Conservation (phyloP, 306 rosid genomes). For the Vicia sativa region DNA sequence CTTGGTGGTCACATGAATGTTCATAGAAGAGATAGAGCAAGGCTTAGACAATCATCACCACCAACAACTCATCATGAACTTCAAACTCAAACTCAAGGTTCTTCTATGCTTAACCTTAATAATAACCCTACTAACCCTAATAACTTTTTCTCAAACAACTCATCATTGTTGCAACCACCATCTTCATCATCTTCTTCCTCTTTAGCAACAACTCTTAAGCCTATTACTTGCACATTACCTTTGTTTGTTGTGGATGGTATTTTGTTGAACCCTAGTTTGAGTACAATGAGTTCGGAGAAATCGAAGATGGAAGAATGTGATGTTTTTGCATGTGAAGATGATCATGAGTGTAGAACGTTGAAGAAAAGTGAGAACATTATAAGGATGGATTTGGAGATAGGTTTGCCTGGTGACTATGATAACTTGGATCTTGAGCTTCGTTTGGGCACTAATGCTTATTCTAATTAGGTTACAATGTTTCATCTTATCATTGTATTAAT, state of each 20-base stretch:
- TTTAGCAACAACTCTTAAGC: slow-evolving; percentile 29
- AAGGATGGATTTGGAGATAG: slow-evolving; percentile 74
- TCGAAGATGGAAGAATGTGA: slow-evolving; percentile 31
- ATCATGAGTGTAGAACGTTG: slow-evolving; percentile 36
- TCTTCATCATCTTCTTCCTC: slow-evolving; percentile 34
- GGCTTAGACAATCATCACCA: slow-evolving; percentile 74
- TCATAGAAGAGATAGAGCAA: slow-evolving; percentile 89
- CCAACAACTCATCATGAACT: slow-evolving; percentile 20
- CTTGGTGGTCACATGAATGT: slow-evolving; percentile 99
- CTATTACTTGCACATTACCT: slow-evolving; percentile 48
- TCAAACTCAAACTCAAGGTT: slow-evolving; percentile 43
- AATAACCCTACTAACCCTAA: neutral
- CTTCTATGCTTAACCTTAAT: slow-evolving; percentile 47
- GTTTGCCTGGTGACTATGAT: slow-evolving; percentile 46
- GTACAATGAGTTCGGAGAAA: slow-evolving; percentile 36
- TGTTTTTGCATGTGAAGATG: slow-evolving; percentile 35
- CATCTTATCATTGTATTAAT: slow-evolving; percentile 11
- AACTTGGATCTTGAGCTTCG: slow-evolving; percentile 96
- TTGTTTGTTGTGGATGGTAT: slow-evolving; percentile 41
- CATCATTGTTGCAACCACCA: slow-evolving; percentile 40
- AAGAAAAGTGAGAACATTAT: slow-evolving; percentile 51
- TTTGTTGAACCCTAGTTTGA: slow-evolving; percentile 42
- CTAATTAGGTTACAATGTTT: slow-evolving; percentile 33
- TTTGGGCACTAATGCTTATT: slow-evolving; percentile 55
- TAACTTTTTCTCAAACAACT: slow-evolving; percentile 38